Percentiles rank a stretch among this genome's conserved stretches.
phyloP scores from a whole-genome alignment of 2,329 filamentous ascomycete species.

The Trichophyton schoenleinii region DNA sequence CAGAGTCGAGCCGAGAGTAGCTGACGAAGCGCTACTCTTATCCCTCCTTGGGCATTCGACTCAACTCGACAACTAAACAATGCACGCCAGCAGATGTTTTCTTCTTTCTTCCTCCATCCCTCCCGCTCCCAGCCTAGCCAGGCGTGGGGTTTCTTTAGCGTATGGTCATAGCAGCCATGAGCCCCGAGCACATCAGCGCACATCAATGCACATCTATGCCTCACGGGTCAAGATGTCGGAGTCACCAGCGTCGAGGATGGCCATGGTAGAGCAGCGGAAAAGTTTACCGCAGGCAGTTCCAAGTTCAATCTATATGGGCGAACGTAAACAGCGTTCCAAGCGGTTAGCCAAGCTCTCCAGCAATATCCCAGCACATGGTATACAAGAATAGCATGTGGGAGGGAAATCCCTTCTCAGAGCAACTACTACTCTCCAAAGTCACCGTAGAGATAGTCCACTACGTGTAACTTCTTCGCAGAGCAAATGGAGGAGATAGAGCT shows the following conservation, averaged over 20 bases:
- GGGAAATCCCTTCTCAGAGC: conserved; percentile 12
- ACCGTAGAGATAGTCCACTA: conserved; percentile 11
- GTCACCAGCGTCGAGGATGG: conserved; percentile 93
- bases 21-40: not conserved
- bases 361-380: conserved; percentile 2
- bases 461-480: conserved; percentile 13
- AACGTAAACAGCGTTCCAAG: conserved; percentile 3
- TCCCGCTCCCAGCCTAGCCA: too few relatives aligned
- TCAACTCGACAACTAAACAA: not conserved
- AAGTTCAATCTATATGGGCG: conserved; percentile 68
- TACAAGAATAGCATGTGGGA: not conserved
- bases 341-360: conserved; percentile 14
- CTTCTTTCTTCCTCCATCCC: not conserved
- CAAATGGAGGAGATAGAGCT: conserved; percentile 13
- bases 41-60: too few relatives aligned
- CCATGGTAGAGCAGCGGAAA: conserved; percentile 96
- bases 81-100: not conserved
- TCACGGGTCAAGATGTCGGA: conserved; percentile 72
- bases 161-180: too few relatives aligned
- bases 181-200: not conserved
- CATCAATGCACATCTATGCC: not conserved
- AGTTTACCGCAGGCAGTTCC: conserved; percentile 98
- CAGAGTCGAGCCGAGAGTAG: not conserved
- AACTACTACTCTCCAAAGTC: conserved; percentile 16
- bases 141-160: too few relatives aligned